Conservation (phyloP, 495 filamentous ascomycete species). For the Rostrohypoxylon terebratum region DNA sequence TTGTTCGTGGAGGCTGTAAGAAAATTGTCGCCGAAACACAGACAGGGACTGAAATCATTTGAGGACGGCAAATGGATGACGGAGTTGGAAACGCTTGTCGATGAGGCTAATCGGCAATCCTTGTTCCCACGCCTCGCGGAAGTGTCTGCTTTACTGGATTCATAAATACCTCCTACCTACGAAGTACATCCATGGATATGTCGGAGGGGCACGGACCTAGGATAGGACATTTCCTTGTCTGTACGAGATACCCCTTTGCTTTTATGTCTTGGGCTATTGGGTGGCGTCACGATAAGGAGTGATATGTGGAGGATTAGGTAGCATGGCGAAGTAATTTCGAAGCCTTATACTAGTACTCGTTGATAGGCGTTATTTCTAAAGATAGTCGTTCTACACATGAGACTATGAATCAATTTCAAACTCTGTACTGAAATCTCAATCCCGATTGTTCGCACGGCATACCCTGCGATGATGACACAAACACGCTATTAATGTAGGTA, state of each 20-base stretch:
- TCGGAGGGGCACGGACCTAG: neutral
- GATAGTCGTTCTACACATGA: neutral
- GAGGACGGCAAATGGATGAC: conserved; percentile 6
- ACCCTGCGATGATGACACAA: neutral
- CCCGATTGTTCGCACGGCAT: neutral
- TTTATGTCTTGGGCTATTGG: neutral
- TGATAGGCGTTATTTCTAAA: neutral
- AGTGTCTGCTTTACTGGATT: neutral
- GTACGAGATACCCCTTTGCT: neutral
- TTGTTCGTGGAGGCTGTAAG: neutral
- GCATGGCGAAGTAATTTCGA: neutral
- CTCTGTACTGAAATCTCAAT: neutral
- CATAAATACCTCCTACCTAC: neutral
- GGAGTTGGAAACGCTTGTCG: neutral
- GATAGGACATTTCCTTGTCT: neutral
- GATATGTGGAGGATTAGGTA: neutral
- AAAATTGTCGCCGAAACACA: neutral
- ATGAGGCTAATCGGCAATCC: conserved; percentile 1
- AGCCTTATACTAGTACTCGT: neutral
- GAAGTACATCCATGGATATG: too few species aligned
- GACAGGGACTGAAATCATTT: neutral
- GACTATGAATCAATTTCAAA: neutral
- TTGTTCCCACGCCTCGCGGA: neutral
- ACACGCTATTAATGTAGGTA: neutral
- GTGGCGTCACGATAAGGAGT: neutral